A percentile compares a stretch with the other conserved stretches of the same genome.
These are phyloP conservation scores for Leucocoprinus sp. DNA, from an alignment of 768 basidiomycete species.

Conservation along the genomic window DNA sequence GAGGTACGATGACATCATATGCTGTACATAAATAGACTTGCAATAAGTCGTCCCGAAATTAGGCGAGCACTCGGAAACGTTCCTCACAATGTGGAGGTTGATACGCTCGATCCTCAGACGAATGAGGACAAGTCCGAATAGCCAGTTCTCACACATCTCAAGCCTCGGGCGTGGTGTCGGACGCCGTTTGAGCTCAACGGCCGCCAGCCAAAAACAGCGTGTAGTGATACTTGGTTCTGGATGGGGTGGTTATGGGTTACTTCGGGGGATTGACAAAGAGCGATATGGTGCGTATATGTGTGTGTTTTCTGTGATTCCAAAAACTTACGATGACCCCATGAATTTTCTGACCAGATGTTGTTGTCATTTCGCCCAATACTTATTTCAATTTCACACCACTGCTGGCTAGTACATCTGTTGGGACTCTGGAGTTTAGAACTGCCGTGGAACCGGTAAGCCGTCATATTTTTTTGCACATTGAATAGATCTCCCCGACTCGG, in stretches of 20 bases:
- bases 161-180: not conserved
- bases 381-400: conserved; percentile 68
- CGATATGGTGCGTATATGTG: conserved; percentile 58
- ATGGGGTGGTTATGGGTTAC: conserved; percentile 71
- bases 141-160: not conserved
- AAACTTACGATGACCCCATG: not conserved
- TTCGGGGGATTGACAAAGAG: conserved; percentile 61
- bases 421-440: conserved; percentile 76
- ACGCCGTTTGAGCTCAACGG: conserved; percentile 33
- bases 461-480: not conserved
- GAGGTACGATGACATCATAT: too few species aligned
- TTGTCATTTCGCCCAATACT: conserved; percentile 54
- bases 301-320: conserved; percentile 2
- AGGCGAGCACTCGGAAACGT: too few species aligned
- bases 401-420: conserved; percentile 66
- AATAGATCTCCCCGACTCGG: not conserved
- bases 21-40: too few species aligned
- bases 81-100: not conserved
- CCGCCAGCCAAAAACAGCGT: conserved; percentile 28
- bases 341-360: conserved; percentile 41
- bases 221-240: conserved; percentile 70
- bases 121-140: not conserved
- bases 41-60: too few species aligned
- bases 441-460: conserved; percentile 68
- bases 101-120: not conserved